Conservation (phyloP, 768 basidiomycete genomes). For the Suillus clintonianus region DNA sequence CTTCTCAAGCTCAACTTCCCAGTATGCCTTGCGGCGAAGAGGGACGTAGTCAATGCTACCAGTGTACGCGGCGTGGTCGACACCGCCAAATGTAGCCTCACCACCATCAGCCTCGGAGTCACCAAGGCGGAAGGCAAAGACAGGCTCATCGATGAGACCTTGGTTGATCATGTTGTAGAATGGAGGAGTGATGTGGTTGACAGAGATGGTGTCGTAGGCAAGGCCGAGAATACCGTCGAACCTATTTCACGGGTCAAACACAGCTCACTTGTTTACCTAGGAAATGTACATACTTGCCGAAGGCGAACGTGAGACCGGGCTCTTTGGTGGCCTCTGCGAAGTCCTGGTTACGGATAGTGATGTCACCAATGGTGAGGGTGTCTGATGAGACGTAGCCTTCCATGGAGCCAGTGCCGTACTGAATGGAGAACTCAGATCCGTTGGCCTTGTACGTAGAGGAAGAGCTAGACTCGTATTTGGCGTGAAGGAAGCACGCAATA, state of each 20-base stretch:
- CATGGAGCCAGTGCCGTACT: constrained; percentile 96
- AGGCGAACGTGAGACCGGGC: constrained; percentile 96
- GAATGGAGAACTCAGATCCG: constrained; percentile 86
- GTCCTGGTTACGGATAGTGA: constrained; percentile 71
- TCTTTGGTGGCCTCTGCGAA: constrained; percentile 97
- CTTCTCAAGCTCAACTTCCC: constrained; percentile 95
- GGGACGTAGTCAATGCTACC: constrained; percentile 88
- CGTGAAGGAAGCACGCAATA: constrained; percentile 92
- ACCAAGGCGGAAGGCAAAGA: constrained; percentile 95
- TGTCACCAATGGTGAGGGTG: constrained; percentile 75
- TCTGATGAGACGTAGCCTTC: constrained; percentile 94
- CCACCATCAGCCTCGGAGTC: constrained; percentile 86
- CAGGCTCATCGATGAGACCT: constrained; percentile 75
- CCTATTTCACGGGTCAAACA: constrained; percentile 39
- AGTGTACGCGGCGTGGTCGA: constrained; percentile 73
- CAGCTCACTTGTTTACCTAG: background rate
- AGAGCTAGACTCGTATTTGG: constrained; percentile 80
- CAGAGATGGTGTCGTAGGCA: constrained; percentile 92
- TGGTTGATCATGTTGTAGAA: constrained; percentile 93
- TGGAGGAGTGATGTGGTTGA: constrained; percentile 89
- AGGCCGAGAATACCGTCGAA: constrained; percentile 96
- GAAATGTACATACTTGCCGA: constrained; percentile 71
- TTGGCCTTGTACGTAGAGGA: constrained; percentile 91
- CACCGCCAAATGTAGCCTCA: constrained; percentile 89
- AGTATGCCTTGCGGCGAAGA: constrained; percentile 92